Evolutionary conservation across 108 stramenopile genomes (phyloP).

Genomic region (Cyclostephanos tholiformis): DNA sequence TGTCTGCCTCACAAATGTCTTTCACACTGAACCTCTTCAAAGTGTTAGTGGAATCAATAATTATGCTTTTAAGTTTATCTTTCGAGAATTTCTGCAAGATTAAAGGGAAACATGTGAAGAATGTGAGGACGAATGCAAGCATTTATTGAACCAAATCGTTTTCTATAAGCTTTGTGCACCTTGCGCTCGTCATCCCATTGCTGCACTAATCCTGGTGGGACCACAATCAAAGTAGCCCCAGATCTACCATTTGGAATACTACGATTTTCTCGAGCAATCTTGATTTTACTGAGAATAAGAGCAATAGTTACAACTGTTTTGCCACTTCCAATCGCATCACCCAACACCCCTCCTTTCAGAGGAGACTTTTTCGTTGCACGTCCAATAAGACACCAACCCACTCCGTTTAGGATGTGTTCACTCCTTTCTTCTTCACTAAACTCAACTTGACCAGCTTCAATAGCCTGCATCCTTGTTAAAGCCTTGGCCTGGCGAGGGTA

Average conservation of each 20-base stretch:
- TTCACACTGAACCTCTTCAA: constrained; percentile 40
- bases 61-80: constrained; percentile 36
- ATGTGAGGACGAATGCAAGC: not conserved
- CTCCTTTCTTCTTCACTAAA: constrained; percentile 69
- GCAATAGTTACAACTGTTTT: constrained; percentile 78
- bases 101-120: not conserved
- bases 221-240: constrained; percentile 67
- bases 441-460: constrained; percentile 52
- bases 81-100: constrained; percentile 46
- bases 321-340: constrained; percentile 75
- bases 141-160: not conserved
- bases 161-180: constrained; percentile 6
- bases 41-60: constrained; percentile 27
- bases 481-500: constrained; percentile 67
- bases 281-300: constrained; percentile 53
- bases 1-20: constrained; percentile 46
- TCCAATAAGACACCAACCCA: constrained; percentile 60
- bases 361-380: constrained; percentile 46
- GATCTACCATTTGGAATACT: constrained; percentile 31
- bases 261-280: constrained; percentile 41
- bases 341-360: constrained; percentile 66
- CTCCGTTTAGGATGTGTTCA: constrained; percentile 62
- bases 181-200: constrained; percentile 68
- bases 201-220: constrained; percentile 66
- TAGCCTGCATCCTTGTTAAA: constrained; percentile 58